A percentile compares a stretch with the other conserved stretches of the same genome.
These are phyloP conservation scores for Cryptosporidium andersoni DNA, from an alignment of 169 alveolate genomes.

Conservation along the genomic window DNA sequence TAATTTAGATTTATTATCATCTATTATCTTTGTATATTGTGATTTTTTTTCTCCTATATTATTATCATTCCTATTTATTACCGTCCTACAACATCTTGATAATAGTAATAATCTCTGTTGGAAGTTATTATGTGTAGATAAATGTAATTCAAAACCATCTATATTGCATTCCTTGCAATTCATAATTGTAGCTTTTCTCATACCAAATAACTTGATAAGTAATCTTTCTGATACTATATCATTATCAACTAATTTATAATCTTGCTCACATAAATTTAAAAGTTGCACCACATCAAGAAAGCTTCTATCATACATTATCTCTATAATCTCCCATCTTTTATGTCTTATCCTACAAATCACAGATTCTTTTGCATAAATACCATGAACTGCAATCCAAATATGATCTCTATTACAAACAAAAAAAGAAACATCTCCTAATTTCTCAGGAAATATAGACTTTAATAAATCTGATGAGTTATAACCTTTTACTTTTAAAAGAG, in stretches of 20 bases:
- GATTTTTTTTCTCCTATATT: not conserved
- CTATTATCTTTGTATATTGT: not conserved
- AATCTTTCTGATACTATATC: conserved; percentile 15
- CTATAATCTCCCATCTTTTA: conserved; percentile 50
- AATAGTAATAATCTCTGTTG: conserved; percentile 42
- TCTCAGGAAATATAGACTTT: not conserved
- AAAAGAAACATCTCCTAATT: conserved; percentile 9
- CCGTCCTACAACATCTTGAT: conserved; percentile 61
- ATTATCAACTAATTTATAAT: conserved; percentile 1
- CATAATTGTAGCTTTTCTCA: not conserved
- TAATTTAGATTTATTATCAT: not conserved
- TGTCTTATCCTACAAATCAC: conserved; percentile 13
- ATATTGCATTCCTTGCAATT: conserved; percentile 3
- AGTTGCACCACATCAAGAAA: conserved; percentile 56
- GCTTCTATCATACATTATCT: conserved; percentile 31
- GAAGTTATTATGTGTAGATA: conserved; percentile 11
- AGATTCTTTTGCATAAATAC: conserved; percentile 40
- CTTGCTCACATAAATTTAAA: conserved; percentile 21
- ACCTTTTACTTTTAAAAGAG: conserved; percentile 48
- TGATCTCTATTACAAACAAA: conserved; percentile 12
- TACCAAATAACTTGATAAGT: conserved; percentile 17
- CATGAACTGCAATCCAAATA: conserved; percentile 70
- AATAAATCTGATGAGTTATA: conserved; percentile 30
- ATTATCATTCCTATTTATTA: conserved; percentile 13
- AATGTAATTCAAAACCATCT: not conserved